Conservation (phyloP, 2,329 filamentous ascomycete species). For the Hypoxylon sp. region DNA sequence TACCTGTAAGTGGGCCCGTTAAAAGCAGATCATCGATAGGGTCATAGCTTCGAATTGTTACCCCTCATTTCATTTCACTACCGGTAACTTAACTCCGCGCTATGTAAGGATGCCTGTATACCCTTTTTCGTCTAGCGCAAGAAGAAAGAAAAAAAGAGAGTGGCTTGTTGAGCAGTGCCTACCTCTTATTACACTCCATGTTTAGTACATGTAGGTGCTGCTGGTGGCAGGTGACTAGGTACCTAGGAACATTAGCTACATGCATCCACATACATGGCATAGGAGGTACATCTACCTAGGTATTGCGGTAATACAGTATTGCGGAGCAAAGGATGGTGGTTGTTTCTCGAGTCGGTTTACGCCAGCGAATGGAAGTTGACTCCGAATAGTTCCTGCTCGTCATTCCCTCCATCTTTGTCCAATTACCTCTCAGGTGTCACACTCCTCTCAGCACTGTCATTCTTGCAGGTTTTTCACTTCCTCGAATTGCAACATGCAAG, state of each 20-base stretch:
- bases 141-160: slow-evolving; percentile 16
- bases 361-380: slow-evolving; percentile 46
- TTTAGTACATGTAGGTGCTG: too few relatives aligned
- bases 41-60: slow-evolving; percentile 34
- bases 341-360: slow-evolving; percentile 36
- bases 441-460: slow-evolving; percentile 28
- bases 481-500: slow-evolving; percentile 39
- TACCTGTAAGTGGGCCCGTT: slow-evolving; percentile 20
- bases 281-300: background rate
- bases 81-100: slow-evolving; percentile 29
- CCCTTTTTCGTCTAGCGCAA: slow-evolving; percentile 28
- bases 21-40: slow-evolving; percentile 34
- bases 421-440: slow-evolving; percentile 38
- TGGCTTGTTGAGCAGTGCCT: slow-evolving; percentile 18
- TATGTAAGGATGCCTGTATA: slow-evolving; percentile 27
- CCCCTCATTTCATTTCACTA: slow-evolving; percentile 45
- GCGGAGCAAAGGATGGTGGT: slow-evolving; percentile 37
- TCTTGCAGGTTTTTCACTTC: slow-evolving; percentile 32
- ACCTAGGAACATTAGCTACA: slow-evolving; percentile 2
- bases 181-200: background rate
- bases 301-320: slow-evolving; percentile 9
- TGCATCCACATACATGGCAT: too few relatives aligned
- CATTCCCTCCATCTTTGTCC: slow-evolving; percentile 40
- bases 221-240: slow-evolving; percentile 36
- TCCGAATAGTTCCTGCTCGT: slow-evolving; percentile 42